These are phyloP conservation scores for Penicillium psychrosexuale DNA, from an alignment of 2,329 filamentous ascomycete species.

Conservation along the genomic window DNA sequence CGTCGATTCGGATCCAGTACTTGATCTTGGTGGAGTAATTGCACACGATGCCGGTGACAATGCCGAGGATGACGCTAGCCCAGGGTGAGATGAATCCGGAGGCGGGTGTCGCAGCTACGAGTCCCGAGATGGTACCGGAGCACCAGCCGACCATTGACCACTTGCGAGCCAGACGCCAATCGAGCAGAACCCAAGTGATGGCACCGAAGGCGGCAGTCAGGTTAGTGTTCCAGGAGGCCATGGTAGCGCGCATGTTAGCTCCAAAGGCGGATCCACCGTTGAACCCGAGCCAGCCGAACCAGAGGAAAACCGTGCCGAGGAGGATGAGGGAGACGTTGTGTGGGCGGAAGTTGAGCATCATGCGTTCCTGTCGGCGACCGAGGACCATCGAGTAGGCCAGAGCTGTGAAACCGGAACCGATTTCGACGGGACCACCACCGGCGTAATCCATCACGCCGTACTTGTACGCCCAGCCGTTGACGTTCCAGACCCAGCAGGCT, in stretches of 20 bases:
- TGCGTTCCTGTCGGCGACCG: conserved; percentile 93
- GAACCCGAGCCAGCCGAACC: conserved; percentile 99
- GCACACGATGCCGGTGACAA: conserved; percentile 64
- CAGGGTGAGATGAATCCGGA: conserved; percentile 73
- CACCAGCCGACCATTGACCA: conserved; percentile 95
- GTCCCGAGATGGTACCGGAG: conserved; percentile 79
- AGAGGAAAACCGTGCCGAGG: conserved; percentile 89
- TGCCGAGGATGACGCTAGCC: conserved; percentile 60
- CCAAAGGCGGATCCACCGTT: conserved; percentile 95
- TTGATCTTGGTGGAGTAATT: conserved; percentile 85
- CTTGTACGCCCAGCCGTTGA: conserved; percentile 86
- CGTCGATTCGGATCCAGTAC: conserved; percentile 75
- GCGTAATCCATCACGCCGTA: conserved; percentile 96
- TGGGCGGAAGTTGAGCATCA: conserved; percentile 99
- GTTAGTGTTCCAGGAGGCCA: conserved; percentile 98
- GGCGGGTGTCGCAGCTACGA: conserved; percentile 82
- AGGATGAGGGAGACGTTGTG: conserved; percentile 98
- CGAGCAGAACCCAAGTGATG: conserved; percentile 90
- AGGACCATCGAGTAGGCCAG: conserved; percentile 95
- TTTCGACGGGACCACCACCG: conserved; percentile 95
- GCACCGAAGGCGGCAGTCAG: conserved; percentile 87
- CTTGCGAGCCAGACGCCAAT: conserved; percentile 90
- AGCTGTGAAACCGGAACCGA: conserved; percentile 87
- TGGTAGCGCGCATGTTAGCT: conserved; percentile 86
- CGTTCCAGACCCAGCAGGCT: conserved; percentile 95